Evolutionary conservation across 345 rosid species (phyloP).

Genomic region (Nephelium lappaceum): DNA sequence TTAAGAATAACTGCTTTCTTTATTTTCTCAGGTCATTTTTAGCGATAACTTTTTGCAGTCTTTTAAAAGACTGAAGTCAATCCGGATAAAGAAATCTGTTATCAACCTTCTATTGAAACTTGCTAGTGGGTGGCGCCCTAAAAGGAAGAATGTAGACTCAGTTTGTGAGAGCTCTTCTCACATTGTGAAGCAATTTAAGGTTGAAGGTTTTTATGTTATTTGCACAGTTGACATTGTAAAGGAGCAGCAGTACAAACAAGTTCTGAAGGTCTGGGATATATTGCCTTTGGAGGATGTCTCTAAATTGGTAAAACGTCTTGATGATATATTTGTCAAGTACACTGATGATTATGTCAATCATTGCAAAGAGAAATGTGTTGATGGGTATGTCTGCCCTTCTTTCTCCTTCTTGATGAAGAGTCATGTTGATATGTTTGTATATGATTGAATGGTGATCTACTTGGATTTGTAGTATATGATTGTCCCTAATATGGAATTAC

Average conservation of each 20-base stretch:
- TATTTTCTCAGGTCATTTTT: constrained; percentile 44
- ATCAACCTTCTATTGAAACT: constrained; percentile 39
- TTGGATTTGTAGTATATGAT: neutral
- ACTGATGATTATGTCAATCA: constrained; percentile 42
- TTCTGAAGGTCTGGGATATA: constrained; percentile 61
- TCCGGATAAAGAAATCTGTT: constrained; percentile 24
- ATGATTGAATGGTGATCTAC: neutral
- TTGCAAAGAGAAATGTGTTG: constrained; percentile 50
- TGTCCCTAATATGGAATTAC: neutral
- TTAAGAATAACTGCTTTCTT: neutral
- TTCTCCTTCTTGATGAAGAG: neutral
- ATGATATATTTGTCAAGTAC: constrained; percentile 37
- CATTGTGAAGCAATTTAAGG: constrained; percentile 48
- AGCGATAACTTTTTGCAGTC: constrained; percentile 51
- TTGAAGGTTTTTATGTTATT: constrained; percentile 36
- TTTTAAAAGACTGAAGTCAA: constrained; percentile 44
- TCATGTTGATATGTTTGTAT: neutral
- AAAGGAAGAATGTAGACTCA: constrained; percentile 34
- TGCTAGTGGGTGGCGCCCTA: constrained; percentile 59
- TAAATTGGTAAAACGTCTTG: constrained; percentile 45
- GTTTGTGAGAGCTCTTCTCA: constrained; percentile 36
- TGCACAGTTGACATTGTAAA: constrained; percentile 49
- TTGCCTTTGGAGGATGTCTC: constrained; percentile 42
- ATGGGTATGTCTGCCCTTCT: constrained; percentile 43
- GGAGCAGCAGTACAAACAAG: constrained; percentile 38